A percentile compares a stretch with the other conserved stretches of the same genome.
Evolutionary conservation across 257 asterid genomes (phyloP).

Genomic region (Galeopsis tetrahit): DNA sequence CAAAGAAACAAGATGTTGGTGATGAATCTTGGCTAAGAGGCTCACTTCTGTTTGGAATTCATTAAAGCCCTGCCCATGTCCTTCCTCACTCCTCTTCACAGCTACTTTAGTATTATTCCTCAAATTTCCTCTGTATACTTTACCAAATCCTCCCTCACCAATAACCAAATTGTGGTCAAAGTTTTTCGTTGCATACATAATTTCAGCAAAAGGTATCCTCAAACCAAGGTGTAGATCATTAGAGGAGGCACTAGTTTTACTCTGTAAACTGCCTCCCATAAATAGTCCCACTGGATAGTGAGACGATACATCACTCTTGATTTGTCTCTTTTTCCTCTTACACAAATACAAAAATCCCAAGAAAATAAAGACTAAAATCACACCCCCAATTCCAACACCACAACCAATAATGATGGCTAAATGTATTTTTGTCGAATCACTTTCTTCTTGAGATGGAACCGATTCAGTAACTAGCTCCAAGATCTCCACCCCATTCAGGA

Average conservation of each 20-base stretch:
- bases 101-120: slow-evolving; percentile 54
- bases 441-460: neutral
- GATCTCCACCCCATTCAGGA: slow-evolving; percentile 65
- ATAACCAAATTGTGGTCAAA: slow-evolving; percentile 43
- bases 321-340: slow-evolving; percentile 36
- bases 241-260: slow-evolving; percentile 34
- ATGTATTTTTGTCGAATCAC: neutral
- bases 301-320: slow-evolving; percentile 24
- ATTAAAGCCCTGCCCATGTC: slow-evolving; percentile 50
- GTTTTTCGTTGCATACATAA: slow-evolving; percentile 51
- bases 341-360: slow-evolving; percentile 12
- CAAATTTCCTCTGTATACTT: slow-evolving; percentile 54
- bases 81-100: slow-evolving; percentile 58
- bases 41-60: slow-evolving; percentile 60
- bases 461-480: slow-evolving; percentile 41
- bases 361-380: slow-evolving; percentile 30
- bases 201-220: slow-evolving; percentile 46
- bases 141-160: slow-evolving; percentile 70
- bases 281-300: slow-evolving; percentile 30
- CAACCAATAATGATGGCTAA: slow-evolving; percentile 38
- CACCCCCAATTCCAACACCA: slow-evolving; percentile 42
- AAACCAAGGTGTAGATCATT: slow-evolving; percentile 50
- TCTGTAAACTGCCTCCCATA: slow-evolving; percentile 36
- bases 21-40: slow-evolving; percentile 52
- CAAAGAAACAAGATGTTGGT: slow-evolving; percentile 61